Evolutionary conservation across 2,329 filamentous ascomycete species (phyloP).

Genomic region (Sclerotinia glacialis): DNA sequence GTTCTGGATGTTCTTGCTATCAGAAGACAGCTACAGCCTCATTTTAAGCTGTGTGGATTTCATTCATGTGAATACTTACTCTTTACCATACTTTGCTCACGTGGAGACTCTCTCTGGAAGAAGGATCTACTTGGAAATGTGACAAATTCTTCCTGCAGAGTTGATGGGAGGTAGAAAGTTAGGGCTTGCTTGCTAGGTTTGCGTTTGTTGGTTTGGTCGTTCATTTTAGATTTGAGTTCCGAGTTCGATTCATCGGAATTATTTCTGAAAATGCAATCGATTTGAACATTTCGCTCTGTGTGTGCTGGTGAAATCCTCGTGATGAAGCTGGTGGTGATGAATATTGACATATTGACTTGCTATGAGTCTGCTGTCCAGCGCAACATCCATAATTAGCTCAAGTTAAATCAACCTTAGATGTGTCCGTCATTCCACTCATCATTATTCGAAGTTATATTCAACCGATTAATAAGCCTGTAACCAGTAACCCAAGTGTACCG

Average conservation of each 20-base stretch:
- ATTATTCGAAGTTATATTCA: no score
- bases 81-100: no score
- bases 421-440: no score
- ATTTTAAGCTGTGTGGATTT: not conserved
- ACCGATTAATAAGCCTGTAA: no score
- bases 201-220: not conserved
- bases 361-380: not conserved
- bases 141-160: not conserved
- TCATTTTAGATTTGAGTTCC: not conserved
- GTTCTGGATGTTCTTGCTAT: conserved; percentile 8
- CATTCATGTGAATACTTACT: not conserved
- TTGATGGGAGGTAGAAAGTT: not conserved
- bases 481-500: not conserved
- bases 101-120: not conserved
- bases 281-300: not conserved
- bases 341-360: not conserved
- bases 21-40: not conserved
- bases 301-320: not conserved
- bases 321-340: not conserved
- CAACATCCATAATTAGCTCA: not conserved
- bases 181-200: not conserved
- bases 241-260: not conserved
- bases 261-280: not conserved
- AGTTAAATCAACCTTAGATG: no score
- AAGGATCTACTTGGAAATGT: not conserved